Evolutionary conservation across 2,329 filamentous ascomycete genomes (phyloP), one percentile per base, ranked within the genome.

Genomic region (Raffaelea deltoideospora): DNA sequence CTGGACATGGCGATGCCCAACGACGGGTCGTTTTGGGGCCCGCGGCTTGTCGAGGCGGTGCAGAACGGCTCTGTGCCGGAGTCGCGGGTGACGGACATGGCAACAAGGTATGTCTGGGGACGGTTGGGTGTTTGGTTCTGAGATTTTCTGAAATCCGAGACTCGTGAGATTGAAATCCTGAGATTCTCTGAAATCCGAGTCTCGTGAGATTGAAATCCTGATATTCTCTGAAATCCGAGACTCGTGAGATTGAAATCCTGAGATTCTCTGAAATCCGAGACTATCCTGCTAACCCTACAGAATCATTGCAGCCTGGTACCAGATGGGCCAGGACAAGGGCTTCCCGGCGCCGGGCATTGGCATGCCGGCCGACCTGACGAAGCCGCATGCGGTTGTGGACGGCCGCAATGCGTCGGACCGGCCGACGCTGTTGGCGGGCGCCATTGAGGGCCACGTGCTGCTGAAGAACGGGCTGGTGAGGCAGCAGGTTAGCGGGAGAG

Each of bases 1-100:
- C 52, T 86, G 21, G 79, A 85, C 49, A 74, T 83, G 68, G 69
- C 67, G 10, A 84, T 85, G 79, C 77, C 76, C 0, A 55, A 43
- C 9, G 55, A 49, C 2, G 48, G 48, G 4, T 34, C 41, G 0
- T 58, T 55, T 37, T 72, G 65, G 65, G 56, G 59, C 11, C 43
- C 51, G 4, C 79, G 82, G 17, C 62, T 82, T 0, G 58, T 63
- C 1, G 53, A 63, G 5, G 69, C 76, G 0, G 67, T 83, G 13
- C 58, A 59, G 10, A 76, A 79, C 43, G 74, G 75, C 2, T 67
- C 67, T 0, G 54, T 82, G 0, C 54, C 71, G 0, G 58, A 68
- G 38, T 54, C 57, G 1, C 63, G 76, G 6, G 41, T 82, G 0
- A 60, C 33, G 0, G 47, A 48, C 31, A 48, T 48, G 47, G 44